Evolutionary conservation across 1,139 yeast genomes (phyloP).

Genomic region (Yamadazyma buinensis): DNA sequence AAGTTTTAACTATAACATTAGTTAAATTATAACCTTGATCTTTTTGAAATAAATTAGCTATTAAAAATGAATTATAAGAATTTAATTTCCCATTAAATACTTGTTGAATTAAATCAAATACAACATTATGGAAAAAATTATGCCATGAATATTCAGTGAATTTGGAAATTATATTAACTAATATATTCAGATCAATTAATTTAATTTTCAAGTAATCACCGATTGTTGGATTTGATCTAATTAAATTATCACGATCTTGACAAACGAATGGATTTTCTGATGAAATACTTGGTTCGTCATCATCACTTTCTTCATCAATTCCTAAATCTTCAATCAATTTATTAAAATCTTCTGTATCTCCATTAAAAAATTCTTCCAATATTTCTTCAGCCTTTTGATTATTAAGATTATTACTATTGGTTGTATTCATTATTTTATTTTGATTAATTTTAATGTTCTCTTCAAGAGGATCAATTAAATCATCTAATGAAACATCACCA

Average conservation of each 20-base stretch:
- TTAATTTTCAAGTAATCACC: conserved; percentile 46
- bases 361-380: conserved; percentile 8
- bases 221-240: conserved; percentile 35
- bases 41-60: conserved; percentile 37
- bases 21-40: conserved; percentile 29
- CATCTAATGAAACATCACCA: conserved; percentile 39
- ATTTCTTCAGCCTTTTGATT: conserved; percentile 1
- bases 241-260: conserved; percentile 27
- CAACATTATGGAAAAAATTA: conserved; percentile 49
- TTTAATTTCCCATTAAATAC: conserved; percentile 47
- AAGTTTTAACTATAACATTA: conserved; percentile 30
- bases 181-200: conserved; percentile 37
- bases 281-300: conserved; percentile 45
- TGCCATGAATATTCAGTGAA: conserved; percentile 46
- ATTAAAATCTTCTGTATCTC: conserved; percentile 12
- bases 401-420: background rate
- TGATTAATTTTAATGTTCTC: background rate
- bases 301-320: conserved; percentile 39
- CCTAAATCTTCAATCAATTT: conserved; percentile 18
- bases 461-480: conserved; percentile 11
- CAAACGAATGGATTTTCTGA: conserved; percentile 49
- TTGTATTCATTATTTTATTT: background rate
- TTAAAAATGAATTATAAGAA: conserved; percentile 45
- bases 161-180: conserved; percentile 30
- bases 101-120: conserved; percentile 47